phyloP scores from a whole-genome alignment of 1,284 basidiomycete species.

The Cerioporus squamosus region DNA sequence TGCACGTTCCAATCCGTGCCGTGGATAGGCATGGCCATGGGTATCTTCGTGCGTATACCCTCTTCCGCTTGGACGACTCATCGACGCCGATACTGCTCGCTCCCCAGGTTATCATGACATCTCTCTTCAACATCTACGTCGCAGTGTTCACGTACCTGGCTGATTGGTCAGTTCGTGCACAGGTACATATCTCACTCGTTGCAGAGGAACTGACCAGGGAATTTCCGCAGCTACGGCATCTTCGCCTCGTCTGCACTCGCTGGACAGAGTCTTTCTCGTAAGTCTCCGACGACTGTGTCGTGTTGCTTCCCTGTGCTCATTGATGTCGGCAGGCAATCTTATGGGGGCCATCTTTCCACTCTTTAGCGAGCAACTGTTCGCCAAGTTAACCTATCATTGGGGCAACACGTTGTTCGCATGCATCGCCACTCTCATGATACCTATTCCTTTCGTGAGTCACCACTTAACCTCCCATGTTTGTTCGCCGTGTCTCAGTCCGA shows the following conservation, averaged over 20 bases:
- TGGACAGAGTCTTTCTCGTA: conserved; percentile 74
- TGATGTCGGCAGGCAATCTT: conserved; percentile 52
- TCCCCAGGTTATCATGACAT: conserved; percentile 46
- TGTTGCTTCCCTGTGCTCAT: not conserved
- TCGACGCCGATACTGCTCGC: not conserved
- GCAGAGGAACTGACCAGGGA: too few species aligned
- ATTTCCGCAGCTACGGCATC: conserved; percentile 58
- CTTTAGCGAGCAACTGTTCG: conserved; percentile 68
- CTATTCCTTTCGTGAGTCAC: conserved; percentile 64
- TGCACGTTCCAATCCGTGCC: conserved; percentile 53
- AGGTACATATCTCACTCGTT: too few species aligned
- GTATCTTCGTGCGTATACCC: conserved; percentile 46
- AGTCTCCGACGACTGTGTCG: conserved; percentile 28
- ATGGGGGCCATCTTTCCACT: conserved; percentile 65
- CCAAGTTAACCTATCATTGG: conserved; percentile 66
- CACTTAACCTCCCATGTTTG: too few species aligned
- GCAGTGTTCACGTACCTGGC: conserved; percentile 75
- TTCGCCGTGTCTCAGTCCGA: not conserved
- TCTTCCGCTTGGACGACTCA: too few species aligned
- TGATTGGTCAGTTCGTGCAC: conserved; percentile 60
- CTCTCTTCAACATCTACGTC: conserved; percentile 64
- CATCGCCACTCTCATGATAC: conserved; percentile 62
- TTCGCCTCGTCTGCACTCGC: conserved; percentile 82
- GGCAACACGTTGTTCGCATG: conserved; percentile 71
- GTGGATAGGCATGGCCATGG: conserved; percentile 63